phyloP scores from a whole-genome alignment of 768 basidiomycete species.

The Leucosporidium yakuticum region DNA sequence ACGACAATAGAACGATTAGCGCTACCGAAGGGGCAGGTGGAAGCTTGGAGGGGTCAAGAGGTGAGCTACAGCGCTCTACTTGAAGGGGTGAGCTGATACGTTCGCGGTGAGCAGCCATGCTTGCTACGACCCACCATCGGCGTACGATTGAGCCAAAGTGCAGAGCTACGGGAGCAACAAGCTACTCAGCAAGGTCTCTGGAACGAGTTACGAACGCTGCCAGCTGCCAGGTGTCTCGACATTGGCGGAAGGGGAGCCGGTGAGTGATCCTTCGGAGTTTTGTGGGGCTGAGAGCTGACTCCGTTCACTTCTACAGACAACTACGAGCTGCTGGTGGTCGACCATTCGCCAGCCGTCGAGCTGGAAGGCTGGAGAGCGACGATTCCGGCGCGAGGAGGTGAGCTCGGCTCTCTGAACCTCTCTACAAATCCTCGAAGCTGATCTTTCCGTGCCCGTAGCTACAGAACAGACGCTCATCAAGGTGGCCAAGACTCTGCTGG shows the following conservation, averaged over 20 bases:
- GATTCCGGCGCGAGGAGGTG: background rate
- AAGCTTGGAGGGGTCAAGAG: slow-evolving; percentile 42
- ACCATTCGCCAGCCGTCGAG: background rate
- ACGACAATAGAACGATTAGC: slow-evolving; percentile 81
- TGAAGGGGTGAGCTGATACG: background rate
- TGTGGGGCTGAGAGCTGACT: too few species aligned
- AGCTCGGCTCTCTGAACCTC: background rate
- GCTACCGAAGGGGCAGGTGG: slow-evolving; percentile 60
- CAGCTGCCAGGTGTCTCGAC: too few species aligned
- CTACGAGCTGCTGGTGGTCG: too few species aligned
- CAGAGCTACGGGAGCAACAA: background rate
- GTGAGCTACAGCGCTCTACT: background rate
- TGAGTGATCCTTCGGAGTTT: too few species aligned
- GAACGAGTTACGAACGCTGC: background rate
- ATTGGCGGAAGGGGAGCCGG: too few species aligned
- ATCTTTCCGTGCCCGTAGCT: too few species aligned
- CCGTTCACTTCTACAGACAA: too few species aligned
- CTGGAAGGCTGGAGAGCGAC: background rate
- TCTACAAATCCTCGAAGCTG: too few species aligned
- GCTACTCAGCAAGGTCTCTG: background rate
- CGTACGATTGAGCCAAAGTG: background rate
- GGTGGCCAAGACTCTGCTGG: background rate
- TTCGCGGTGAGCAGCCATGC: slow-evolving; percentile 19
- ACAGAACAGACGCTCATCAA: slow-evolving; percentile 26
- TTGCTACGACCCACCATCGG: background rate